Conservation (phyloP, 495 filamentous ascomycete species). For the Xylaria palmicola region DNA sequence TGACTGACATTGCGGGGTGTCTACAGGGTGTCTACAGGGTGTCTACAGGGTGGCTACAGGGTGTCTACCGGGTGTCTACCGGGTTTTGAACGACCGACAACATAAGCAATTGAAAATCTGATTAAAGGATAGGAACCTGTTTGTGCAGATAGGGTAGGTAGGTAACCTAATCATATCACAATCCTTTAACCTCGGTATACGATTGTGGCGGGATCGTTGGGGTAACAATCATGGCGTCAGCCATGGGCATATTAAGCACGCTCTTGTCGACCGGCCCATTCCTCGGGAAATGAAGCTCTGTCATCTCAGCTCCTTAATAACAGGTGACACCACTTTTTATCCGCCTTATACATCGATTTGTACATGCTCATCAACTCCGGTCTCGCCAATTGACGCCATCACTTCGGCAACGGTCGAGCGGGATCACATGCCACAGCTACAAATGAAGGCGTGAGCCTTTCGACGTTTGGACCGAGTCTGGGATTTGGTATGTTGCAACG, state of each 20-base stretch:
- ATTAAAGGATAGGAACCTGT: neutral
- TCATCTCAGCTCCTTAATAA: neutral
- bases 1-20: too few species aligned
- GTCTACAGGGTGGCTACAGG: too few species aligned
- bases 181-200: too few species aligned
- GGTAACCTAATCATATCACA: neutral
- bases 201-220: too few species aligned
- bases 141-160: neutral
- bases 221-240: neutral
- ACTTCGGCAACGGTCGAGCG: slow-evolving; percentile 9
- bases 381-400: neutral
- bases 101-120: neutral
- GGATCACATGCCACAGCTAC: neutral
- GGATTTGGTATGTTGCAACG: neutral
- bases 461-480: neutral
- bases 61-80: neutral
- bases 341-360: neutral
- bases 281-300: neutral
- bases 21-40: too few species aligned
- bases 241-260: neutral
- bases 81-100: neutral
- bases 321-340: neutral
- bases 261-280: neutral
- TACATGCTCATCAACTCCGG: neutral
- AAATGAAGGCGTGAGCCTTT: neutral